A percentile compares a stretch with the other conserved stretches of the same genome.
phyloP scores from a whole-genome alignment of 2,329 filamentous ascomycete genomes.

The Cladosporium sp. region DNA sequence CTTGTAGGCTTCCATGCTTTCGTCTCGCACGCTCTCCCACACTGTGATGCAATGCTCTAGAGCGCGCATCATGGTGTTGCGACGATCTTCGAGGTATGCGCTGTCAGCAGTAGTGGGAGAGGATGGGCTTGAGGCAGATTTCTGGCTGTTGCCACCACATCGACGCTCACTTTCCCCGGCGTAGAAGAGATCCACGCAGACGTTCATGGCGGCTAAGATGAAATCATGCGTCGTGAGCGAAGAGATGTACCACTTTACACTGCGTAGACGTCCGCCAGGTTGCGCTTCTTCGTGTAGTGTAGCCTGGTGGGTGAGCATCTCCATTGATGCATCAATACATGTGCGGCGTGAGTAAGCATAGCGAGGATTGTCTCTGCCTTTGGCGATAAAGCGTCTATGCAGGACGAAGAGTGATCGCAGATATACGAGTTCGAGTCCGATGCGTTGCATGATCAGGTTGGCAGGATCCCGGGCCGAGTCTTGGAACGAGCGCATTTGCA shows the following conservation, averaged over 20 bases:
- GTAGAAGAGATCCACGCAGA: slow-evolving; percentile 77
- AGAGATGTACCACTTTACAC: slow-evolving; percentile 73
- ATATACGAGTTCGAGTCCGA: slow-evolving; percentile 78
- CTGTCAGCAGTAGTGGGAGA: slow-evolving; percentile 28
- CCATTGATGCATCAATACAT: slow-evolving; percentile 82
- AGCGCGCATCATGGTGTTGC: slow-evolving; percentile 70
- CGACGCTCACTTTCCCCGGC: slow-evolving; percentile 46
- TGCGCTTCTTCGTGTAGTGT: slow-evolving; percentile 72
- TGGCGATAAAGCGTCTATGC: slow-evolving; percentile 80
- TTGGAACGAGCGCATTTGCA: slow-evolving; percentile 71
- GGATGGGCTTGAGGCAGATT: neutral
- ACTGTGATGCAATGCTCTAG: slow-evolving; percentile 71
- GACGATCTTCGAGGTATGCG: slow-evolving; percentile 43
- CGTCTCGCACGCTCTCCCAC: slow-evolving; percentile 72
- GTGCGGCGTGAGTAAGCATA: slow-evolving; percentile 80
- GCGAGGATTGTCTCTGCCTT: slow-evolving; percentile 70
- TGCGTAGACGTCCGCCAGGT: slow-evolving; percentile 65
- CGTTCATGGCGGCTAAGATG: slow-evolving; percentile 76
- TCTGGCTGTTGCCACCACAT: slow-evolving; percentile 21
- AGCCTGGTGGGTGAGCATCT: slow-evolving; percentile 71
- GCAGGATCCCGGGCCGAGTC: slow-evolving; percentile 67
- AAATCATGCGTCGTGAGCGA: slow-evolving; percentile 82
- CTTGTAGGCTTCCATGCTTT: slow-evolving; percentile 87
- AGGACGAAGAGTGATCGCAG: slow-evolving; percentile 85
- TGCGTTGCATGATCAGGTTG: slow-evolving; percentile 71